These are phyloP conservation scores for Arabidopsis lyrata DNA, from an alignment of 441 rosid species.

Conservation along the genomic window DNA sequence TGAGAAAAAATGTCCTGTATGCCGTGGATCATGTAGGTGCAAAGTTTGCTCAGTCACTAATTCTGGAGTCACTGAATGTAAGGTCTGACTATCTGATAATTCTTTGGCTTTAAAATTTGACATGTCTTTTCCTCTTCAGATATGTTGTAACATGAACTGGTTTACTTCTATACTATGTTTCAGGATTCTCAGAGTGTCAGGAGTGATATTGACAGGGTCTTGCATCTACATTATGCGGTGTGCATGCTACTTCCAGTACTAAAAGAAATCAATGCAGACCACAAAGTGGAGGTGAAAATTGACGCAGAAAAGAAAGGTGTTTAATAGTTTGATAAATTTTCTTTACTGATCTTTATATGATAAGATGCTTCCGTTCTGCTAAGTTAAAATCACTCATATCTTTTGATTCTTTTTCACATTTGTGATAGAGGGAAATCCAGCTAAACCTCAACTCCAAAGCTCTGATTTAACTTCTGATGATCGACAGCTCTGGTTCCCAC, in stretches of 20 bases:
- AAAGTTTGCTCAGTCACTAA: conserved; percentile 67
- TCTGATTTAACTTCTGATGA: conserved; percentile 57
- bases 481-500: conserved; percentile 67
- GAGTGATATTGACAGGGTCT: conserved; percentile 72
- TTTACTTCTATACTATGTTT: conserved; percentile 39
- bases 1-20: conserved; percentile 80
- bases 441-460: conserved; percentile 57
- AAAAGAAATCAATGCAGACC: conserved; percentile 76
- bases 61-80: conserved; percentile 66
- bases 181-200: conserved; percentile 70
- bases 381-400: conserved; percentile 21
- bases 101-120: conserved; percentile 14
- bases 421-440: conserved; percentile 60
- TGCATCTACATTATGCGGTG: conserved; percentile 87
- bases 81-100: conserved; percentile 72
- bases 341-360: not conserved
- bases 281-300: conserved; percentile 64
- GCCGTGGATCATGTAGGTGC: conserved; percentile 87
- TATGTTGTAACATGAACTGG: conserved; percentile 8
- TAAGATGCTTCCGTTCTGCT: not conserved
- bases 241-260: conserved; percentile 95
- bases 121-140: conserved; percentile 18
- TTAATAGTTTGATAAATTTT: conserved; percentile 12
- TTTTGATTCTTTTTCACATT: conserved; percentile 5
- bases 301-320: conserved; percentile 79